These are phyloP conservation scores for Leucocoprinus birnbaumii DNA, from an alignment of 768 basidiomycete genomes.

Conservation along the genomic window DNA sequence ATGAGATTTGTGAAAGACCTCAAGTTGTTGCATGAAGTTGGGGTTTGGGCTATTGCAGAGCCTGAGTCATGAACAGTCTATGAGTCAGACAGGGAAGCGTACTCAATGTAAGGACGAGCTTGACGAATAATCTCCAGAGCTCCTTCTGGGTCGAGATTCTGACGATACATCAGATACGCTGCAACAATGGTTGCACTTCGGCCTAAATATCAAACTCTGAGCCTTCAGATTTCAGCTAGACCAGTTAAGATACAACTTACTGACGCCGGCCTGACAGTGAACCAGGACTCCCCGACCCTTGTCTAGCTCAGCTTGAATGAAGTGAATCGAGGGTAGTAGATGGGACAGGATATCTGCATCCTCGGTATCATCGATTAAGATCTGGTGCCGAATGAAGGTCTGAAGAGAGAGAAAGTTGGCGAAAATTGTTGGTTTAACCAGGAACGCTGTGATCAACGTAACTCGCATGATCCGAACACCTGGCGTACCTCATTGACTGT, in stretches of 20 bases:
- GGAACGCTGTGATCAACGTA: not conserved
- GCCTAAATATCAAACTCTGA: constrained; percentile 38
- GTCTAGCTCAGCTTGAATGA: constrained; percentile 77
- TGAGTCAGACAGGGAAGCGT: constrained; percentile 20
- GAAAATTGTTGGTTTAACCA: not conserved
- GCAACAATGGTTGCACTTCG: constrained; percentile 84
- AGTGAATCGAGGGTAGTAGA: constrained; percentile 75
- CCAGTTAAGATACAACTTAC: constrained; percentile 44
- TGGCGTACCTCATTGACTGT: constrained; percentile 58
- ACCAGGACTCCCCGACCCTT: constrained; percentile 79
- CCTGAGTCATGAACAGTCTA: not conserved
- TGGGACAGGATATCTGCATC: constrained; percentile 79
- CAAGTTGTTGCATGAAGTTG: constrained; percentile 78
- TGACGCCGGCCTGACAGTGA: constrained; percentile 89
- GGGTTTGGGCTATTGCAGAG: constrained; percentile 72
- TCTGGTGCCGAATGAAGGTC: constrained; percentile 80
- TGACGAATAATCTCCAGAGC: constrained; percentile 70
- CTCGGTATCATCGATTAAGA: constrained; percentile 72
- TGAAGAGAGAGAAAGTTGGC: constrained; percentile 23
- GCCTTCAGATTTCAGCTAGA: not conserved
- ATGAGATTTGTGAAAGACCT: constrained; percentile 71
- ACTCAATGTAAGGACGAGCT: constrained; percentile 72
- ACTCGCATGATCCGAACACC: not conserved
- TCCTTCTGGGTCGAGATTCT: constrained; percentile 48
- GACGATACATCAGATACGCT: constrained; percentile 84